phyloP scores from a whole-genome alignment of 352 stramenopile genomes.

The Phytophthora capsici region DNA sequence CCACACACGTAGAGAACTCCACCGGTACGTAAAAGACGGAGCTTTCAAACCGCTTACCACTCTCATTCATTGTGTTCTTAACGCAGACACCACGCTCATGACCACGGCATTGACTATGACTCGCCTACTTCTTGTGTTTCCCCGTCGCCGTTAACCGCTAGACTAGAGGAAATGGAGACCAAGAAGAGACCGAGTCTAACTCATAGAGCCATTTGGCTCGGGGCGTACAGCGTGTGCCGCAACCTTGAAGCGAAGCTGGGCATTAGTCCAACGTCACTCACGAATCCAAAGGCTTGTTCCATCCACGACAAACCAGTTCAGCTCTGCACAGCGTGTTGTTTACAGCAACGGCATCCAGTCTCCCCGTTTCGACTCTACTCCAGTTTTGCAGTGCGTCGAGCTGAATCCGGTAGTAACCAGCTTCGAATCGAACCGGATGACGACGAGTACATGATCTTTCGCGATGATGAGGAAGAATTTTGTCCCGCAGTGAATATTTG shows the following conservation, averaged over 20 bases:
- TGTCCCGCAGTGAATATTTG: constrained; percentile 46
- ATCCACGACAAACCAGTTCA: constrained; percentile 33
- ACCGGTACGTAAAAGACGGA: constrained; percentile 21
- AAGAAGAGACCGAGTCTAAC: not conserved
- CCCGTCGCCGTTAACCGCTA: not conserved
- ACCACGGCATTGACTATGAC: constrained; percentile 23
- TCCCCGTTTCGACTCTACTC: constrained; percentile 40
- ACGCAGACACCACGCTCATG: constrained; percentile 25
- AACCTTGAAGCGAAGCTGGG: constrained; percentile 47
- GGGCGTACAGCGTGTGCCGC: constrained; percentile 43
- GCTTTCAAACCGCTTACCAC: not conserved
- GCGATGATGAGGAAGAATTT: constrained; percentile 37
- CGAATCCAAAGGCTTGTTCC: constrained; percentile 19
- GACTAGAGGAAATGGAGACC: constrained; percentile 5
- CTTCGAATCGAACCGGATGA: constrained; percentile 37
- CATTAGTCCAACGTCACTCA: constrained; percentile 14
- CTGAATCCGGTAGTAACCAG: constrained; percentile 3
- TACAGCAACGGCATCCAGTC: constrained; percentile 30
- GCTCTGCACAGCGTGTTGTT: constrained; percentile 34
- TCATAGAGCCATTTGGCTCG: constrained; percentile 50
- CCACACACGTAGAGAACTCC: constrained; percentile 48
- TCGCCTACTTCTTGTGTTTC: constrained; percentile 4
- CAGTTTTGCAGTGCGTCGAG: constrained; percentile 22
- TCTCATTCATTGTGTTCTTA: not conserved
- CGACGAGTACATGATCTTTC: constrained; percentile 35